These are phyloP conservation scores for Byssoonygena ceratinophila DNA, from an alignment of 2,329 filamentous ascomycete species.

Conservation along the genomic window DNA sequence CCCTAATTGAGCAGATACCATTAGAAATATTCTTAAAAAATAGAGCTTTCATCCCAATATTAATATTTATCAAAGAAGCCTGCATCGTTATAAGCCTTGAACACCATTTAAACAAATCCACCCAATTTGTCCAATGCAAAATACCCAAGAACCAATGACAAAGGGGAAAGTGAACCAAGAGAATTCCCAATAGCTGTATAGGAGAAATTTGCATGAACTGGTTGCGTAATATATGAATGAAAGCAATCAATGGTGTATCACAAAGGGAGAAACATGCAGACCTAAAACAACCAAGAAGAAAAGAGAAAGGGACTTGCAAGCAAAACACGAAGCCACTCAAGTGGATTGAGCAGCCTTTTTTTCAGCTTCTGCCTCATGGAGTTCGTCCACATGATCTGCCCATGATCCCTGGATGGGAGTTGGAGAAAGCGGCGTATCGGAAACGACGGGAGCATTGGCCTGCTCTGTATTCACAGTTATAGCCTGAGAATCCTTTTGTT, in stretches of 20 bases:
- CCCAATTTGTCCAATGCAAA: background rate
- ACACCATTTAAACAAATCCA: background rate
- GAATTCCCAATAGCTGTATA: background rate
- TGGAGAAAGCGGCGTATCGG: slow-evolving; percentile 1
- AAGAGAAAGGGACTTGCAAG: slow-evolving; percentile 7
- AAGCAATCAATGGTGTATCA: background rate
- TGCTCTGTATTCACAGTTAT: background rate
- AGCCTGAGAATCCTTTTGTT: slow-evolving; percentile 6
- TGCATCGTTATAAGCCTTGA: background rate
- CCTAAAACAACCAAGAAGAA: background rate
- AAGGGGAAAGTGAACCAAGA: background rate
- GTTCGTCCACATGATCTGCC: slow-evolving; percentile 10
- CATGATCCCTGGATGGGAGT: slow-evolving; percentile 12
- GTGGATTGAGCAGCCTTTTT: slow-evolving; percentile 1
- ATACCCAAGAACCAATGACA: background rate
- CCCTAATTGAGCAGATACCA: background rate
- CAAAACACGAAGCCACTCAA: background rate
- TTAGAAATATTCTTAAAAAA: background rate
- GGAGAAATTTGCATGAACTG: background rate
- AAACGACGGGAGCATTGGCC: background rate
- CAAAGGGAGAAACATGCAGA: background rate
- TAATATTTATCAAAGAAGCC: background rate
- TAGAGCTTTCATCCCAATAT: background rate
- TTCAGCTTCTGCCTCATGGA: slow-evolving; percentile 6
- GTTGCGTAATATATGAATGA: slow-evolving; percentile 6